Base-by-base conservation (phyloP, 306 rosid species). In the Ziziphus jujuba region DNA sequence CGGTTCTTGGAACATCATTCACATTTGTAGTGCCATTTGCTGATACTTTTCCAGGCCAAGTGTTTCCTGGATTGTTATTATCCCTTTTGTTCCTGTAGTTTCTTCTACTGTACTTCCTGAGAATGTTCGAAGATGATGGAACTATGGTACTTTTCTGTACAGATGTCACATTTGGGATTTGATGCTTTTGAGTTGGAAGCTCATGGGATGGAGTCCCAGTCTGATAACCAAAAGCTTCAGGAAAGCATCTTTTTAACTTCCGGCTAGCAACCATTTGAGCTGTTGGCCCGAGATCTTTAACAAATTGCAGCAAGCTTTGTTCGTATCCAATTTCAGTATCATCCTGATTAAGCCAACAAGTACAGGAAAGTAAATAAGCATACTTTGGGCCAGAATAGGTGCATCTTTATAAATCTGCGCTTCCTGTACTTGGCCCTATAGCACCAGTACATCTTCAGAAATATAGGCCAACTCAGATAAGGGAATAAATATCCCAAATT, bases 201-300 rank as follows among this genome's bases (percentile, higher is more conserved):
- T 38, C 16, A 1, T 14, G 65, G 17, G 6, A 16, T 33, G 49
- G 7, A 22, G 34, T 44, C 9, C 14, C 23, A 9, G 11, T 40
- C 20, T 25, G 38, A 55, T 9, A 6, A 48, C 13, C 58, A 20
- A 34, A 52, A 51, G 45, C 65, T 56, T 34, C 71, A 45, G 54
- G 35, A 16, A 62, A 5, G 49, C 28, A 22, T 7, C 10, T 50
- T 17, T 60, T 48, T n/a, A 56, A 69, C 61, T 75, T 75, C 43
- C 10, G 50, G 19, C 20, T 2, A 0, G 70, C 64, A 44, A 34
- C 6, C 24, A 35, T 38, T 48, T 63, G 52, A 22, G 66, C 70
- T 11, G 59, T 23, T 55, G 70, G 56, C 63, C 78, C 79, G n/a
- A 50, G 55, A 24, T 59, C 54, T 66, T 59, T 50, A 49, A 21